A percentile compares a stretch with the other conserved stretches of the same genome.
These are phyloP conservation scores for Penicillium psychrosexuale DNA, from an alignment of 2,329 filamentous ascomycete species.

Conservation along the genomic window DNA sequence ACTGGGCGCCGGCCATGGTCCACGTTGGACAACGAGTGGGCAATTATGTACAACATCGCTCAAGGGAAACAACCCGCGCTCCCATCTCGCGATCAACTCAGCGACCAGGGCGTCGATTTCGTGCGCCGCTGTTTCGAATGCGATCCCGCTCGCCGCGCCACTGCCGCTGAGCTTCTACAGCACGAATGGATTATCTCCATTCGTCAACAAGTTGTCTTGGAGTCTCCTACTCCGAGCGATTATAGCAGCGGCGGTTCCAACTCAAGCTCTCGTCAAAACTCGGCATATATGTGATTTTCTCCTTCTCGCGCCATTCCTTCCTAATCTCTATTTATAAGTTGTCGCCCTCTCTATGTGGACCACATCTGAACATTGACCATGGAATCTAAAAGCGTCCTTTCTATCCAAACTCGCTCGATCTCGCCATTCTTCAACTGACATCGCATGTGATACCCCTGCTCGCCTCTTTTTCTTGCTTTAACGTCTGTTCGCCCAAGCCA, in stretches of 20 bases:
- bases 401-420: slow-evolving; percentile 19
- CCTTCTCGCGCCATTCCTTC: background rate
- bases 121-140: slow-evolving; percentile 79
- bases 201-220: slow-evolving; percentile 47
- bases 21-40: slow-evolving; percentile 96
- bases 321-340: background rate
- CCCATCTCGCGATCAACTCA: slow-evolving; percentile 78
- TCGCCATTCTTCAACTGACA: slow-evolving; percentile 19
- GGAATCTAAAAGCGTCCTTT: slow-evolving; percentile 2
- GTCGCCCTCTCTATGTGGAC: background rate
- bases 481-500: background rate
- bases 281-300: slow-evolving; percentile 23
- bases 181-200: slow-evolving; percentile 77
- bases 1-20: slow-evolving; percentile 94
- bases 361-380: background rate
- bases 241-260: slow-evolving; percentile 29
- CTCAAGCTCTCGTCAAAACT: slow-evolving; percentile 32
- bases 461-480: slow-evolving; percentile 7
- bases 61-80: slow-evolving; percentile 90
- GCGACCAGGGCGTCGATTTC: slow-evolving; percentile 81
- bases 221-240: slow-evolving; percentile 39
- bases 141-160: slow-evolving; percentile 74
- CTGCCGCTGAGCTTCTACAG: slow-evolving; percentile 83
- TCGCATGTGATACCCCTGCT: slow-evolving; percentile 35
- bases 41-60: slow-evolving; percentile 99